Evolutionary conservation across 441 rosid species (phyloP), one percentile per base, ranked within the genome.

Genomic region (Francoa sonchifolia): DNA sequence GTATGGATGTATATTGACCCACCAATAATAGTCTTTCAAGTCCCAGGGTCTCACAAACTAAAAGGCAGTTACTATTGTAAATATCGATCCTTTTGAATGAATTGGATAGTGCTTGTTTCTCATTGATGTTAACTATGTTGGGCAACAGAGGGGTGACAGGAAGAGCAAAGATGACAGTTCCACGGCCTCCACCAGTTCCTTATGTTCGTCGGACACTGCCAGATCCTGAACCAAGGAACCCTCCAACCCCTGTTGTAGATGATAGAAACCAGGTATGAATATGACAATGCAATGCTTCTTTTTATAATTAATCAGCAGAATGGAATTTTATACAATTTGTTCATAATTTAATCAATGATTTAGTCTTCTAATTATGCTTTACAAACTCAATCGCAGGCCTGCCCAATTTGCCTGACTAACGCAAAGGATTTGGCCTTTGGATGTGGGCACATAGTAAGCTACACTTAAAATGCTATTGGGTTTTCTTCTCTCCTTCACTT

Each of bases 401-500:
- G 90, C 57, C 82, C 96, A 6, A 66, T 82, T 49, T 86, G 96
- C 66, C 70, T 82, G 47, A 71, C 82, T 1, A 68, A 54, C 40
- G 59, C 43, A 16, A 77, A 79, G 53, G 71, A 82, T 51, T 44
- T 73, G 73, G 94, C 96, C 25, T 82, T 79, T 17, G 55, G 59
- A 11, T 82, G 96, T 33, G 94, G 94, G 29, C 96, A 86, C 63
- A 74, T 64, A 87, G 96, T 82, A 44, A 50, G 75, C 52, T 44
- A 20, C 36, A 32, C 5, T 16, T 17, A 26, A 15, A 4, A 8
- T 49, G 16, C 14, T 33, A 41, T 29, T 31, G 8, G 23, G n/a
- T n/a, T n/a, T n/a, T n/a, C 12, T 36, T 2, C 22, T 2, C 11
- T 18, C 8, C 7, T 1, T 37, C 19, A 2, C 19, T 13, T 16